Evolutionary conservation across 495 filamentous ascomycete genomes (phyloP), one percentile per base, ranked within the genome.

Genomic region (Margaritispora aquatica): DNA sequence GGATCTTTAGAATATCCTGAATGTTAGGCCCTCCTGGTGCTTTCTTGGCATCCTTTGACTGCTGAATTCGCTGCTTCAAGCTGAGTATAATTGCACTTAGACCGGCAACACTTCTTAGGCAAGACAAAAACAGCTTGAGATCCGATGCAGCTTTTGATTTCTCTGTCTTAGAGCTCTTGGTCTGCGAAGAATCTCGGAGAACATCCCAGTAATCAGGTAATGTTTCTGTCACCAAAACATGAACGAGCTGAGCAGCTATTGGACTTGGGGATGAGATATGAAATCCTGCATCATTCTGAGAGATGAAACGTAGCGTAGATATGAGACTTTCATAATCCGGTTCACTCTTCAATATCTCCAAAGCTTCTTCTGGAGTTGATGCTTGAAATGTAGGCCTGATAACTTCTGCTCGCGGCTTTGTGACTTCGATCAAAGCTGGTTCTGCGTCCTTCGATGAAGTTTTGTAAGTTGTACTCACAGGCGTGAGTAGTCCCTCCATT

Each of bases 121-220:
- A 92, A 66, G 74, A 72, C 7, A 89, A 55, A 15, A 98, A 69
- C 3, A 81, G 66, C 17, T 62, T 66, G 8, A 76, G 50, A 0
- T 71, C 70, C 63, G 17, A 59, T 58, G 26, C 59, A 57, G 22
- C 44, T 31, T 27, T 65, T 51, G 50, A 13, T 17, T 34, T 46
- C 34, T 22, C 26, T 7, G n/a, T 24, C 10, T 57, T 65, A 19
- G 17, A 26, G 11, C 54, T 59, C 22, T 60, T 62, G 55, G 49
- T 62, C n/a, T 20, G 54, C 15, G 62, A 68, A 21, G 58, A 58
- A 49, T 65, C 63, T 55, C 76, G 70, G 26, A 90, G 62, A 26
- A 80, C 61, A n/a, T 73, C 58, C 92, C 92, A 96, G 70, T 88
- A 90, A 63, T 89, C 85, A 4, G 88, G 86, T 5, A 92, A 75